Evolutionary conservation across 768 basidiomycete species (phyloP), one percentile per base, ranked within the genome.

Genomic region (Boletus eberwhitei): DNA sequence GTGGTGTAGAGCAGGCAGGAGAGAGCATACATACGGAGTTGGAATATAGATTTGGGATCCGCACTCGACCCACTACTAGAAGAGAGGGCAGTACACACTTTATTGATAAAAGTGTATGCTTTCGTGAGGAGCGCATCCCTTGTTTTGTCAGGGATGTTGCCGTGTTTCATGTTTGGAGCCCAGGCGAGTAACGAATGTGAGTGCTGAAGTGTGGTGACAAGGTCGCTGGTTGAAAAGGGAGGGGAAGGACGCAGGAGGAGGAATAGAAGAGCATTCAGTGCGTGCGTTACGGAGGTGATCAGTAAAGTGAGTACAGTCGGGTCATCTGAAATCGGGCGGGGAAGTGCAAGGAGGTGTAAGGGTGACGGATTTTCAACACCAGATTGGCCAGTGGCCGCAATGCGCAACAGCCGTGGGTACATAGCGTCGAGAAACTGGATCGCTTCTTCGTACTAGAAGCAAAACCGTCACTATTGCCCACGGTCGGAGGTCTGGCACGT

Each of bases 101-200:
- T 73, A 2, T 72, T 84, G 17, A 88, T 66, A 3, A 68, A 65
- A 5, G 79, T 82, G 61, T 89, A 90, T 0, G 77, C 73, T 21
- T 84, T 80, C 0, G 83, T 86, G 46, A 87, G 73, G 11, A 86
- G 59, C 4, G 78, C 73, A 53, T 88, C 86, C 13, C 75, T 63
- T 32, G 86, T 82, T 53, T 83, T 85, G 7, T 73, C 44, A 1
- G 82, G 77, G 8, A 86, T 66, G 11, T 62, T 53, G 46, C 48
- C 54, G 19, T 8, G 45, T 13, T 72, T 54, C 52, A 80, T 71
- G 19, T 62, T 52, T 5, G 81, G 75, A 4, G 83, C 57, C 87
- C 88, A 89, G 21, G 72, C 54, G 5, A 85, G 66, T 21, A 87
- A 67, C 8, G 75, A 77, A 11, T 72, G 61, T 3, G 61, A 53